A percentile compares a stretch with the other conserved stretches of the same genome.
phyloP scores from a whole-genome alignment of 371 early-diverging fungal genomes.

The Blakeslea trispora region DNA sequence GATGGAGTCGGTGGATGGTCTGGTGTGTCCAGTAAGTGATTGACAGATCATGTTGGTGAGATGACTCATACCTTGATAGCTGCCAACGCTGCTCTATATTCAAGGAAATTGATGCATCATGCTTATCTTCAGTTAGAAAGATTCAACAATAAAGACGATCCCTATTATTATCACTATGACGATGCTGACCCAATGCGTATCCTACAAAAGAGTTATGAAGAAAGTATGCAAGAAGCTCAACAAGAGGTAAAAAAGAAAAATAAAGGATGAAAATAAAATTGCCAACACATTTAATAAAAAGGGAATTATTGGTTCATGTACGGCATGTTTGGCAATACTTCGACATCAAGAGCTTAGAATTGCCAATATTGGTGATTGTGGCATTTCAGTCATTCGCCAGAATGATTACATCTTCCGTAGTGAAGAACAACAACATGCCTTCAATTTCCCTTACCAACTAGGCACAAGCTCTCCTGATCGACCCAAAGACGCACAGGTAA shows the following conservation, averaged over 20 bases:
- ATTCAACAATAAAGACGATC: constrained; percentile 30
- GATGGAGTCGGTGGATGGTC: constrained; percentile 89
- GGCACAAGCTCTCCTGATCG: constrained; percentile 64
- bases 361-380: constrained; percentile 92
- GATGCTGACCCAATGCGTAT: constrained; percentile 62
- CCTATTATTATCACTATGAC: constrained; percentile 22
- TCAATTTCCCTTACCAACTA: constrained; percentile 78
- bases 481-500: constrained; percentile 69
- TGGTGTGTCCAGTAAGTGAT: constrained; percentile 37
- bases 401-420: constrained; percentile 85
- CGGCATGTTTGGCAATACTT: constrained; percentile 84
- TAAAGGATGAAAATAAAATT: background rate
- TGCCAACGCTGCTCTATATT: constrained; percentile 86
- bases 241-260: constrained; percentile 65
- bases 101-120: constrained; percentile 91
- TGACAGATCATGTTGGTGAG: background rate
- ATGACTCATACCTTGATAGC: constrained; percentile 42
- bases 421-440: constrained; percentile 84
- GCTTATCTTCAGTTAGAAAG: constrained; percentile 76
- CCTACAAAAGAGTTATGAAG: constrained; percentile 72
- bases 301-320: constrained; percentile 85
- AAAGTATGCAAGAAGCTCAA: constrained; percentile 62
- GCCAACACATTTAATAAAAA: constrained; percentile 10
- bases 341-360: constrained; percentile 87
- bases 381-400: constrained; percentile 79